These are phyloP conservation scores for Chamaecrista fasciculata DNA, from an alignment of 306 rosid species.

Conservation along the genomic window DNA sequence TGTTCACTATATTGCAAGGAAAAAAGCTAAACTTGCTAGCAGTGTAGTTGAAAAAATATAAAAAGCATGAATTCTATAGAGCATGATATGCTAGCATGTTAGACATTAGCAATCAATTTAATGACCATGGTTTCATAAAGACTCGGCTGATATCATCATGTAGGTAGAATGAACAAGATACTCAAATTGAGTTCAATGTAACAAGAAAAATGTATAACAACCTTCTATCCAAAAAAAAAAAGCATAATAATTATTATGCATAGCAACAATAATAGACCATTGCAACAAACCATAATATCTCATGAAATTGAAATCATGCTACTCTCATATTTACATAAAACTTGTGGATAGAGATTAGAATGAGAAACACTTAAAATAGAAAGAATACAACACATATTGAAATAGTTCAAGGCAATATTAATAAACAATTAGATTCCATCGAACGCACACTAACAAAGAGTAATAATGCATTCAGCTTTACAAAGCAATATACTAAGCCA, in stretches of 20 bases:
- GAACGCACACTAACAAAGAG: neutral
- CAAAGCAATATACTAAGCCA: neutral
- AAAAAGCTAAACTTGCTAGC: conserved; percentile 16
- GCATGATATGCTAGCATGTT: conserved; percentile 2
- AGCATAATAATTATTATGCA: neutral
- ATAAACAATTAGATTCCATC: too few species aligned
- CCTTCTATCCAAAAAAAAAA: neutral
- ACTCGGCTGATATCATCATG: neutral
- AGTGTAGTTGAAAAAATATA: neutral
- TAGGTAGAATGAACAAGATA: neutral
- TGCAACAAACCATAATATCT: neutral
- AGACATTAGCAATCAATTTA: conserved; percentile 13
- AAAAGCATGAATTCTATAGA: conserved; percentile 13
- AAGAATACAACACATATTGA: neutral
- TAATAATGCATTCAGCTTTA: neutral
- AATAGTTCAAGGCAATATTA: neutral
- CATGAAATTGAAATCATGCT: neutral
- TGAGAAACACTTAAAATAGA: neutral
- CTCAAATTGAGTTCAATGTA: neutral
- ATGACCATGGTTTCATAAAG: neutral
- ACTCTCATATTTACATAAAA: neutral
- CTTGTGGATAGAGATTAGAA: neutral
- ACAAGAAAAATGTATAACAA: neutral
- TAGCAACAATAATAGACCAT: neutral
- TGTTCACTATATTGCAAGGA: conserved; percentile 23